Evolutionary conservation across 345 rosid species (phyloP), one percentile per base, ranked within the genome.

Genomic region (Ricinus communis): DNA sequence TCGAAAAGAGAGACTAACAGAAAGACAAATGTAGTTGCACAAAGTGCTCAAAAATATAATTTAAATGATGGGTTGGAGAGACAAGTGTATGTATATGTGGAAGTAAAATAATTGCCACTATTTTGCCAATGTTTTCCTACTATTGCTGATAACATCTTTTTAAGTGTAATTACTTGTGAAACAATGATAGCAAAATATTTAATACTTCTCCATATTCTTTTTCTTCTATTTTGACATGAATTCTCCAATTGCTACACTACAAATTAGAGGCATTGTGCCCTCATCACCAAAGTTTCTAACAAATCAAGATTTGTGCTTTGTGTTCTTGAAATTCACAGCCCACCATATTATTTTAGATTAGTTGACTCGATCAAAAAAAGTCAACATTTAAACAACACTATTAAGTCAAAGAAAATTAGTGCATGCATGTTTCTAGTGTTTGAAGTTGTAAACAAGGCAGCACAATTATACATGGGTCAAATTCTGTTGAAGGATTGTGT

Each of bases 1-100:
- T 77, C 47, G 64, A 53, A 62, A 68, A 71, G 78, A 79, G 71
- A 74, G 73, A 71, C 58, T 43, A 60, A 46, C 68, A 71, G 67
- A 56, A 1, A 53, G 40, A 59, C 56, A 71, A 63, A 60, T 71
- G 74, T 45, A 75, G 66, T 70, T 68, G 56, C 69, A 68, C 52
- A 65, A 1, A 68, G 8, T 28, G 28, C 36, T n/a, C 13, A 16
- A 10, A 41, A 13, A 22, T 22, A 54, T 54, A 54, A 54, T 54
- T 54, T 54, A 25, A 46, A 33, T 13, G 62, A 70, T 50, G 65
- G 24, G 30, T 5, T 40, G 40, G 13, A 58, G 40, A 71, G 40
- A 8, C 50, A 54, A 61, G 68, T 72, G 24, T 53, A 9, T 45
- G 43, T 6, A 12, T 12, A 43, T 43, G 47, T 43, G 47, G 47